Percentiles rank a stretch among this genome's conserved stretches.
phyloP scores from a whole-genome alignment of 306 rosid species.

The Prunus campanulata region DNA sequence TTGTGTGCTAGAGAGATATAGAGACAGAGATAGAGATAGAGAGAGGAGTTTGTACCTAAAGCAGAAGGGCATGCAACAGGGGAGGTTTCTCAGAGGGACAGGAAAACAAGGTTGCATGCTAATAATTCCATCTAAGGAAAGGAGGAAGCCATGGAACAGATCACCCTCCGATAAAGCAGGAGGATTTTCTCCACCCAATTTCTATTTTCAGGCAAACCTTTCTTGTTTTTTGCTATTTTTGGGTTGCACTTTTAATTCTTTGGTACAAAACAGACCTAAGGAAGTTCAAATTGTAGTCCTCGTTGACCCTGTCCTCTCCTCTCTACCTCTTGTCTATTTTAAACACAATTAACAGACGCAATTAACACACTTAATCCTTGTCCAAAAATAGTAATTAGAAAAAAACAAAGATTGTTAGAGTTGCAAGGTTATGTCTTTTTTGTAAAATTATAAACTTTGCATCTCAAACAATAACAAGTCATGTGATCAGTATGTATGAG shows the following conservation, averaged over 20 bases:
- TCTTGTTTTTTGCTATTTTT: conserved; percentile 10
- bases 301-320: not conserved
- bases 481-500: too few species aligned
- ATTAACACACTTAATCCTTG: too few species aligned
- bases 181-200: not conserved
- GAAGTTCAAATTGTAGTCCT: not conserved
- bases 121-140: conserved; percentile 15
- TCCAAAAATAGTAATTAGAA: not conserved
- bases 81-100: conserved; percentile 41
- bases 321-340: not conserved
- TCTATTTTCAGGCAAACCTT: conserved; percentile 14
- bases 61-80: conserved; percentile 33
- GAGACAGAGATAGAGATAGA: not conserved
- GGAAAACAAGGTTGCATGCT: conserved; percentile 21
- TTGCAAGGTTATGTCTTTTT: not conserved
- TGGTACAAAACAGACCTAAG: not conserved
- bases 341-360: not conserved
- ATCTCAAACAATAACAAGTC: not conserved
- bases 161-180: conserved; percentile 22
- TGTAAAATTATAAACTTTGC: not conserved
- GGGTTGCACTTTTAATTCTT: not conserved
- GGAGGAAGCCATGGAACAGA: conserved; percentile 19
- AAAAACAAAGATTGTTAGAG: not conserved
- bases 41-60: not conserved
- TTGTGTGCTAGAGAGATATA: not conserved